Evolutionary conservation across 176 grass and related monocot genomes (phyloP).

Genomic region (maize (Zea mays)): Zm-B73-REFERENCE-NAM-5.0 NC_050096.1:25937501-25938000

Average conservation of each 20-base stretch:
- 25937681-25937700: too few relatives aligned
- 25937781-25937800: neutral
- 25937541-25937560: too few relatives aligned
- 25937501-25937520: too few relatives aligned
- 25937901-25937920: neutral
- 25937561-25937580: too few relatives aligned
- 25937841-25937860: neutral
- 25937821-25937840: neutral
- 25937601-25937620: too few relatives aligned
- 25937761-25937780: neutral
- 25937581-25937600: too few relatives aligned
- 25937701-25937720: neutral
- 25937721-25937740: neutral
- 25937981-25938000: neutral
- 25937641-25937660: too few relatives aligned
- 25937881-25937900: neutral
- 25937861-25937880: neutral
- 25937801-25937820: neutral
- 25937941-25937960: neutral
- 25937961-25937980: constrained; percentile 20
- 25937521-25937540: too few relatives aligned
- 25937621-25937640: too few relatives aligned
- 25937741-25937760: neutral
- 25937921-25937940: neutral
- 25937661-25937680: too few relatives aligned